Conservation (phyloP, 2,329 filamentous ascomycete genomes). For the Pseudopithomyces chartarum region DNA sequence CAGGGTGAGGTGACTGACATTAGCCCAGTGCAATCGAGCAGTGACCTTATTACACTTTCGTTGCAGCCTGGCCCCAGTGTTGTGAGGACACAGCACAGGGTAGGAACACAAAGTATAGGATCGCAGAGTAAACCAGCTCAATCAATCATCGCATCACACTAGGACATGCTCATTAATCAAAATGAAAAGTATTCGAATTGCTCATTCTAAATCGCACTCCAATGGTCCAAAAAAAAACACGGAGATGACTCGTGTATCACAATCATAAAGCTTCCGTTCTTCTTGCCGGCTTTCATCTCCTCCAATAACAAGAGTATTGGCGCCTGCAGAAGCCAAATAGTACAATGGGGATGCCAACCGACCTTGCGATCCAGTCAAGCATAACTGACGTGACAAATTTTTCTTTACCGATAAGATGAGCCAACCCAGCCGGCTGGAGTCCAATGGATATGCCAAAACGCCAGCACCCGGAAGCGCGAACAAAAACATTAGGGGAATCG, state of each 20-base stretch:
- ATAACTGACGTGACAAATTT: background rate
- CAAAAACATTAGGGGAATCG: slow-evolving; percentile 10
- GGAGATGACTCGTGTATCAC: background rate
- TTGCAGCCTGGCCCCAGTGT: too few species aligned
- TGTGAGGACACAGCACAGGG: too few species aligned
- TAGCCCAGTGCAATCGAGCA: too few species aligned
- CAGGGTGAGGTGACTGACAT: too few species aligned
- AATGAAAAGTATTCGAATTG: background rate
- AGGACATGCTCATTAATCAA: background rate
- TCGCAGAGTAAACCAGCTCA: too few species aligned
- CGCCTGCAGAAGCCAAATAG: background rate
- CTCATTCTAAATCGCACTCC: background rate
- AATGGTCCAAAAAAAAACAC: background rate
- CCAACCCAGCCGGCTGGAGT: slow-evolving; percentile 6
- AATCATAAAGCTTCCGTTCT: background rate
- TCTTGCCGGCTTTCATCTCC: background rate
- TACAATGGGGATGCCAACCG: background rate
- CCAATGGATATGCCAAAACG: slow-evolving; percentile 4
- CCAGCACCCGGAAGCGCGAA: slow-evolving; percentile 3
- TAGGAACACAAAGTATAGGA: too few species aligned
- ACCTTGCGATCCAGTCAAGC: background rate
- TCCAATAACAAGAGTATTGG: background rate
- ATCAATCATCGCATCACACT: background rate
- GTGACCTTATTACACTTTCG: too few species aligned
- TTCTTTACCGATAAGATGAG: background rate